Base-by-base conservation (phyloP, 2,329 filamentous ascomycete species). In the Colletotrichum graminicola region DNA sequence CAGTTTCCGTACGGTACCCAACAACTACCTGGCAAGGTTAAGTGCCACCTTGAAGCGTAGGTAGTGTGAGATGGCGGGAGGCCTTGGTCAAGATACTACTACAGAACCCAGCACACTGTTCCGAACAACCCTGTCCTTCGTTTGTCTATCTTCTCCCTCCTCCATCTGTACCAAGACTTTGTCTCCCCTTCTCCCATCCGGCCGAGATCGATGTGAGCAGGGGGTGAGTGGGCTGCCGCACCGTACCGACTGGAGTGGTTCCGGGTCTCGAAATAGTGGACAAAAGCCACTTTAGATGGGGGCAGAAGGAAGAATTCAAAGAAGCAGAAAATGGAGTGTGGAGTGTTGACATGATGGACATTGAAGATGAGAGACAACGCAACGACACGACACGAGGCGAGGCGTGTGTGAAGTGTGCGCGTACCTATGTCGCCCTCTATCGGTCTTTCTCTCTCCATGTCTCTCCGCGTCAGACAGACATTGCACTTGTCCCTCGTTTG, bases 401-500 rank as follows among this genome's bases (percentile, higher is more conserved):
- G 29, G 43, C 60, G 54, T 34, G 45, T 52, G 18, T 51, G 32
- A 23, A 45, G 23, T 18, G 43, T 60, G 23, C 32, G 55, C 34
- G 7, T 45, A n/a, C 36, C 54, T 65, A 34, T 47, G 55, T 41
- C 32, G 41, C 32, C 21, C 51, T 12, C 10, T 5, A 12, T 18
- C 49, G 7, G 21, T 43, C 16, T 43, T 43, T 12, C 29, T 21
- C 18, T 55, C 52, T n/a, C 16, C 18, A 29, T 26, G n/a, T 52
- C 21, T 16, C 52, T 36, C 21, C 5, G 16, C 12, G 29, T 14
- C 29, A 61, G 56, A 62, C 67, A 70, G 56, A 57, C 55, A 62
- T 43, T 60, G 47, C 63, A 57, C 67, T 55, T 67, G 62, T 69
- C 56, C 49, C 67, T 49, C 62, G 62, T 69, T 69, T 69, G 62